Evolutionary conservation across 2,329 filamentous ascomycete species (phyloP), one percentile per base, ranked within the genome.

Genomic region (Penicillium sp.): DNA sequence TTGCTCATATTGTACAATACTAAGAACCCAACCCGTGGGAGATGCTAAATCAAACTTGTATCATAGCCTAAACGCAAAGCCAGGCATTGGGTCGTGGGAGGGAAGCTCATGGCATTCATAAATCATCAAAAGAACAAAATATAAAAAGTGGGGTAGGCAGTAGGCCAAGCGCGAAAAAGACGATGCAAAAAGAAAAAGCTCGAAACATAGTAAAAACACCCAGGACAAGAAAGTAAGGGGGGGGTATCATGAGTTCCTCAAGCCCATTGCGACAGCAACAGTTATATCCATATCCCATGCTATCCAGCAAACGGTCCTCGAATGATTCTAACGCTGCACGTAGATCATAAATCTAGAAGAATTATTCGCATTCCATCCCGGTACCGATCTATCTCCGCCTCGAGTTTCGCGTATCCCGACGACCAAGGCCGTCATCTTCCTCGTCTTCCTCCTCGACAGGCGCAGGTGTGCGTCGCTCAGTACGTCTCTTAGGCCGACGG

Each of bases 371-470:
- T 35, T 19, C 15, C 12, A 19, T 6, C 5, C 21, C 8, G 6
- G 6, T 3, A 2, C 3, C 31, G 19, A 25, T 36, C 61, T 57
- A 69, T 55, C 68, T 68, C 45, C 70, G 65, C 39, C 68, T 56
- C 27, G 64, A 64, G 41, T 64, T 66, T 13, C 69, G 65, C n/a
- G 56, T 54, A 50, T 70, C 68, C 6, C 70, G 67, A 43, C 71
- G 67, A 29, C 61, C 62, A 31, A 61, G 52, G 29, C 60, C 43
- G 33, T 71, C 63, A 17, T 75, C 73, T 39, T 72, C 75, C 44
- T 80, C 78, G 49, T 80, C 77, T 64, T 80, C 79, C 52, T 80
- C 78, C 57, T 79, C 78, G 5, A 81, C 77, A 2, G 75, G 70
- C 1, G 78, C 77, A 9, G 79, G 78, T 2, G 79, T 81, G n/a